Conservation (phyloP, 1,139 yeast genomes). For the Blastobotrys arbuscula region DNA sequence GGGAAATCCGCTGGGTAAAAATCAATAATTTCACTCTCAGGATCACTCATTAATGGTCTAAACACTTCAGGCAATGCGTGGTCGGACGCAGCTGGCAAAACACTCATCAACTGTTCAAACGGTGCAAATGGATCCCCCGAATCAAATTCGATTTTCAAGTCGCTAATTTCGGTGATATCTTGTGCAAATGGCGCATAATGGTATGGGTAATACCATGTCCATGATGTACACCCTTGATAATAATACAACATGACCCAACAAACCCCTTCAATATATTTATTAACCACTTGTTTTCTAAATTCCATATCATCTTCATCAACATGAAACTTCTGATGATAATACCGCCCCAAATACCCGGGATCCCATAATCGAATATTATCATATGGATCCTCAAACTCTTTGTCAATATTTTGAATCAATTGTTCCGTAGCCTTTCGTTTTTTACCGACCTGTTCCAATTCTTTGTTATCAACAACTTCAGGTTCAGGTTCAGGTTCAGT, state of each 20-base stretch:
- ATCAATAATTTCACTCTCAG: conserved; percentile 79
- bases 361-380: conserved; percentile 75
- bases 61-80: conserved; percentile 83
- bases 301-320: conserved; percentile 52
- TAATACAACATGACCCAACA: conserved; percentile 93
- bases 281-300: conserved; percentile 57
- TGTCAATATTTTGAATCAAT: conserved; percentile 8
- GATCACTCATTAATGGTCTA: conserved; percentile 74
- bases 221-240: conserved; percentile 96
- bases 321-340: conserved; percentile 72
- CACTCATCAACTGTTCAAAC: conserved; percentile 95
- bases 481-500: conserved; percentile 9
- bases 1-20: conserved; percentile 86
- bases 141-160: conserved; percentile 56
- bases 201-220: conserved; percentile 97
- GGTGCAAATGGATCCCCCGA: conserved; percentile 84
- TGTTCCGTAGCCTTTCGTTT: conserved; percentile 15
- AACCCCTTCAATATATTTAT: conserved; percentile 83
- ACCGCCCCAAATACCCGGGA: conserved; percentile 79
- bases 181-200: conserved; percentile 98
- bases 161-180: conserved; percentile 50
- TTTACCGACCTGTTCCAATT: conserved; percentile 16
- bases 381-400: conserved; percentile 32
- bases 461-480: conserved; percentile 12
- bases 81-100: conserved; percentile 94